Evolutionary conservation across 2,329 filamentous ascomycete species (phyloP).

Genomic region (Nigrospora osmanthi): DNA sequence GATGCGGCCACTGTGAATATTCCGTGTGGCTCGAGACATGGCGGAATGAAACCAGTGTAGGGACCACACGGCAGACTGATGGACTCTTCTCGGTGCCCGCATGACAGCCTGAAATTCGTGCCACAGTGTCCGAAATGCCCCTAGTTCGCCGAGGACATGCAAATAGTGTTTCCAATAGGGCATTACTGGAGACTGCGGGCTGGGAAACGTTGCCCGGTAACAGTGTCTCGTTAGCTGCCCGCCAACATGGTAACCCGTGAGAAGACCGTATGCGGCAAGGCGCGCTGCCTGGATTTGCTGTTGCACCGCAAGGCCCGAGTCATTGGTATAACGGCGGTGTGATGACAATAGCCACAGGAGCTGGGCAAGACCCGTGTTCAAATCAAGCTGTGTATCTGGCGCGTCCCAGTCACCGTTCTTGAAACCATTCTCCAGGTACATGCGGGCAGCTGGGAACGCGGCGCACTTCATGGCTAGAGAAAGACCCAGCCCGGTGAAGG

Average conservation of each 20-base stretch:
- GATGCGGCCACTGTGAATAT: background rate
- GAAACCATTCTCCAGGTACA: background rate
- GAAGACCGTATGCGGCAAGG: constrained; percentile 10
- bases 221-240: background rate
- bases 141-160: constrained; percentile 14
- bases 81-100: background rate
- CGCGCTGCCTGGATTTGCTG: constrained; percentile 2
- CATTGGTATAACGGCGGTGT: background rate
- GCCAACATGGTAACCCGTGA: background rate
- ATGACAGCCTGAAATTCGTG: constrained; percentile 7
- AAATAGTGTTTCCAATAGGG: constrained; percentile 6
- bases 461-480: background rate
- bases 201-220: background rate
- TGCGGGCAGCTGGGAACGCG: background rate
- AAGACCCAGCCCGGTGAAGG: background rate
- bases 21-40: background rate
- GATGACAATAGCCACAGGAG: no score
- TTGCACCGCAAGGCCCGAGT: background rate
- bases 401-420: no score
- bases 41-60: background rate
- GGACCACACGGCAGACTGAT: background rate
- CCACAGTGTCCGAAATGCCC: constrained; percentile 21
- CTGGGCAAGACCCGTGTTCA: no score
- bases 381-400: no score
- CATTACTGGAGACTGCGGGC: background rate